Evolutionary conservation across 208 protist species (phyloP), one percentile per base, ranked within the genome.

Genomic region (Phytomonas serpens): DNA sequence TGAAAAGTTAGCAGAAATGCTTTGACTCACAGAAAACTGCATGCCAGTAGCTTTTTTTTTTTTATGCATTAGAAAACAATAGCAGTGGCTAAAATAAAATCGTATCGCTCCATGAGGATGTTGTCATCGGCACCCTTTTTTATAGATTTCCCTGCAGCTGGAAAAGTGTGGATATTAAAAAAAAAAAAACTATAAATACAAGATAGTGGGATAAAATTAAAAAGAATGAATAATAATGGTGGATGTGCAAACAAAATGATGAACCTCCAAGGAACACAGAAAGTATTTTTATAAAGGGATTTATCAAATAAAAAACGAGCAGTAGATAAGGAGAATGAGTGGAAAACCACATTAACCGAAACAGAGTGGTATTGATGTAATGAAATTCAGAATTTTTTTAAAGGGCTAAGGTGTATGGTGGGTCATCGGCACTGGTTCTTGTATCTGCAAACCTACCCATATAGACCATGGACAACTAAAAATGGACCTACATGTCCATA

Each of bases 401-500:
- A 32, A 32, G 23, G 4, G 62, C 4, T n/a, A 65, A 13, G 4
- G 42, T 69, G 36, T n/a, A 69, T 38, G 11, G 16, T 6, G 36
- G 19, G 14, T 69, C 42, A 36, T 66, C 66, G 19, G 23, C 23
- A 6, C 33, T 3, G 33, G 11, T 66, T 36, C 13, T 42, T 16
- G n/a, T 2, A 16, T 69, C 40, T 16, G 13, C 23, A 19, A 19
- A 61, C 4, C 34, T 61, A 76, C 13, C 65, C 72, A 69, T 78
- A 72, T 2, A 29, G 23, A 5, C 29, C 7, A 9, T 40, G 52
- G 38, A 93, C 86, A 36, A 90, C 88, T 30, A 90, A 81, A 70
- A 93, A 93, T n/a, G 88, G 88, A 13, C 77, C 65, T 31, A 93
- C 64, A 47, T 85, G 77, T 23, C 71, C 69, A 66, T 80, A 88